Base-by-base conservation (phyloP, 1,139 yeast species). In the Kodamaea sp. region DNA sequence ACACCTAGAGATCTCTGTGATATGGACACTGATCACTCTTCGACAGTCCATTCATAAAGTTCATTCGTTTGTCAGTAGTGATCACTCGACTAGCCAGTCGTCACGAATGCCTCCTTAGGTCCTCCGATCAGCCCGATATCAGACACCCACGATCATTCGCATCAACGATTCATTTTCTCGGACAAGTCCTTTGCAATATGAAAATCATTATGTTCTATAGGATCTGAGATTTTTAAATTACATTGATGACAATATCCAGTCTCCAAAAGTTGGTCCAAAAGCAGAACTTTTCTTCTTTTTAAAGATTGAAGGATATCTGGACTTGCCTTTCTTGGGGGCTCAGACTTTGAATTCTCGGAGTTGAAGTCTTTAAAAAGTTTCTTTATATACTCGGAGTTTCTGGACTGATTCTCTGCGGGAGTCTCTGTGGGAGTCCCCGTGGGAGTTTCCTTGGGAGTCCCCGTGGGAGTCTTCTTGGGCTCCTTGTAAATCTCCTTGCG, bases 101-200 rank as follows among this genome's bases (percentile, higher is more conserved):
- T n/a, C n/a, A n/a, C n/a, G n/a, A n/a, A n/a, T n/a, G n/a, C n/a
- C n/a, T n/a, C n/a, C n/a, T n/a, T n/a, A n/a, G n/a, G n/a, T n/a
- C n/a, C n/a, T n/a, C n/a, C n/a, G n/a, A n/a, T n/a, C n/a, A n/a
- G n/a, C n/a, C n/a, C n/a, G n/a, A n/a, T n/a, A n/a, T 15, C 20
- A 15, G 3, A 15, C 20, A 3, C 20, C 20, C 20, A 15, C n/a
- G n/a, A n/a, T 15, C 20, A 3, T 15, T 15, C 20, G 20, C 4
- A 15, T 4, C 32, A n/a, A 10, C 50, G 53, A 40, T 58, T 63
- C 36, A 61, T 37, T 42, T 46, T 57, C 29, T 57, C 52, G 1
- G 74, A 66, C 9, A 70, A 55, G 6, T 67, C 68, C 32, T 64
- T 47, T 0, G 75, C 76, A 29, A 60, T 45, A 43, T 70, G 76